Percentiles rank a stretch among this genome's conserved stretches.
Conservation (phyloP, 1,139 yeast genomes). For the Pichia sp. region DNA sequence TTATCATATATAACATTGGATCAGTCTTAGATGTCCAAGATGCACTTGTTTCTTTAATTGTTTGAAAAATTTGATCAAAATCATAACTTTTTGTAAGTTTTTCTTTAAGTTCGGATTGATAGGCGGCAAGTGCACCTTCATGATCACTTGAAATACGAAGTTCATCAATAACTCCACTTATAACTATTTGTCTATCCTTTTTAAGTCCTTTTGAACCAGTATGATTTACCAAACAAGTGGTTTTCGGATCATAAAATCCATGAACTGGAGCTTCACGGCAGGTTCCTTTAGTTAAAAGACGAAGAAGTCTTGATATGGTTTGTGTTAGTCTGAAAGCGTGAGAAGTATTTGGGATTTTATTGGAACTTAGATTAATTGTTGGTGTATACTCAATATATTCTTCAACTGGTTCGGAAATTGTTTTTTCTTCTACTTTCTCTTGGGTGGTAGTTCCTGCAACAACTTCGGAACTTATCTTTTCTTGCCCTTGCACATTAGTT, state of each 20-base stretch:
- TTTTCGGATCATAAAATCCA: constrained; percentile 32
- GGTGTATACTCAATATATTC: background rate
- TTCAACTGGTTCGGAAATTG: background rate
- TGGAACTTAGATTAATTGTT: background rate
- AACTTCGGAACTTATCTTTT: no score
- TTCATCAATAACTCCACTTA: constrained; percentile 62
- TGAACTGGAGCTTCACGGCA: constrained; percentile 60
- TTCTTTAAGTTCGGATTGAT: constrained; percentile 20
- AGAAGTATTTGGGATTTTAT: background rate
- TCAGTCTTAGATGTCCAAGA: constrained; percentile 22
- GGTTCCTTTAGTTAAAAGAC: constrained; percentile 41
- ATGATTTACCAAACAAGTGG: constrained; percentile 7
- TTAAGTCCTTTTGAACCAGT: background rate
- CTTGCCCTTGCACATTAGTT: no score
- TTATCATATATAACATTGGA: constrained; percentile 23
- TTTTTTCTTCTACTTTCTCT: background rate
- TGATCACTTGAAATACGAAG: constrained; percentile 27
- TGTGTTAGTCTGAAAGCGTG: constrained; percentile 12
- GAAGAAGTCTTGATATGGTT: constrained; percentile 28
- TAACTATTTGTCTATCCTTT: constrained; percentile 26
- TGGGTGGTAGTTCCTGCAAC: no score
- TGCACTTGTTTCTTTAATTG: constrained; percentile 7
- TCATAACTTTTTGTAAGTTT: constrained; percentile 15
- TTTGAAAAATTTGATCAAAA: constrained; percentile 17
- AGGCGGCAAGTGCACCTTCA: constrained; percentile 21